Evolutionary conservation across 192 early-diverging fungal genomes (phyloP).

Genomic region (Spinellus fusiger): DNA sequence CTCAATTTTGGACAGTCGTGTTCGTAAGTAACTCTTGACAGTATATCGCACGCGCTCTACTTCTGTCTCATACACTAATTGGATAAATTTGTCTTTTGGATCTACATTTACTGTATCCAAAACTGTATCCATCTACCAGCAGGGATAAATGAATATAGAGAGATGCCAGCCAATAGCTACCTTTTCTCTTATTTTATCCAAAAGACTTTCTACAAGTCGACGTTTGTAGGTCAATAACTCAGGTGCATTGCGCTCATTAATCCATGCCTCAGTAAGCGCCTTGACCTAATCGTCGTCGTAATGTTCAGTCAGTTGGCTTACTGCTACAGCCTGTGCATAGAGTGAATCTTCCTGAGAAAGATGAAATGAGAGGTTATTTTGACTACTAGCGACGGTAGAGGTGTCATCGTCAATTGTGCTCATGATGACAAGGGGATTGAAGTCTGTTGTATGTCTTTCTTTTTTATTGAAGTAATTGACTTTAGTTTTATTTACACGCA

Average conservation of each 20-base stretch:
- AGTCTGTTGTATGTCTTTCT: too few relatives aligned
- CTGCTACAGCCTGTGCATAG: background rate
- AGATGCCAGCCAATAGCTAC: slow-evolving; percentile 12
- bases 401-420: background rate
- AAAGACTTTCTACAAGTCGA: slow-evolving; percentile 37
- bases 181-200: slow-evolving; percentile 53
- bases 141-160: background rate
- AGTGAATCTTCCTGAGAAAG: background rate
- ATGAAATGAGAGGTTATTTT: background rate
- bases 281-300: background rate
- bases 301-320: background rate
- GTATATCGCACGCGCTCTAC: slow-evolving; percentile 64
- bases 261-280: slow-evolving; percentile 48
- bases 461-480: too few relatives aligned
- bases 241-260: slow-evolving; percentile 63
- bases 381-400: background rate
- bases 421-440: too few relatives aligned
- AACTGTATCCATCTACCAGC: slow-evolving; percentile 25
- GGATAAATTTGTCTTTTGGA: slow-evolving; percentile 42
- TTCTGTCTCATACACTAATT: slow-evolving; percentile 58
- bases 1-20: slow-evolving; percentile 64
- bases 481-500: too few relatives aligned
- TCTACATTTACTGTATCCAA: slow-evolving; percentile 28
- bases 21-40: slow-evolving; percentile 54
- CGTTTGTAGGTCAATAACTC: slow-evolving; percentile 52